Percentiles rank a stretch among this genome's conserved stretches.
Conservation (phyloP, 2,329 filamentous ascomycete genomes). For the Mollisiaceae sp. region DNA sequence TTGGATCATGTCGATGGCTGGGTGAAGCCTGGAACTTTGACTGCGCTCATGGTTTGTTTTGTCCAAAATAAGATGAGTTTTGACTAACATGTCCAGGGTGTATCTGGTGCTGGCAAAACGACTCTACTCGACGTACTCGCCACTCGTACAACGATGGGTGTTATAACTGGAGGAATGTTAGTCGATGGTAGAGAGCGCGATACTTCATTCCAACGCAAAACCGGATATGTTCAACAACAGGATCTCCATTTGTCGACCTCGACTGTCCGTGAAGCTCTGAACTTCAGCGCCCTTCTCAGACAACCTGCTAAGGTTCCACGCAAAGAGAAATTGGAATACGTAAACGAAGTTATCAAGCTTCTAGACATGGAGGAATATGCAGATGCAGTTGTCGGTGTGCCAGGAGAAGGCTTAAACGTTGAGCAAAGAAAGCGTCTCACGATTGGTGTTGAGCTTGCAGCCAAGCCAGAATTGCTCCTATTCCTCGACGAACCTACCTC, state of each 20-base stretch:
- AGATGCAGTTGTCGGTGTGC: constrained; percentile 88
- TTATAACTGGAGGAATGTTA: constrained; percentile 83
- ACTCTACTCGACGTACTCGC: constrained; percentile 84
- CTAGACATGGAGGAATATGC: constrained; percentile 91
- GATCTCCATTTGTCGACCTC: constrained; percentile 85
- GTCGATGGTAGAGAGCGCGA: constrained; percentile 64
- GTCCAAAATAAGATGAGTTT: not conserved
- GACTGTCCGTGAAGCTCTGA: constrained; percentile 86
- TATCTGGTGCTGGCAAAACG: constrained; percentile 76
- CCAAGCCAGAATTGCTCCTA: constrained; percentile 84
- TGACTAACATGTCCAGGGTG: constrained; percentile 26
- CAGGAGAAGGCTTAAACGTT: constrained; percentile 68
- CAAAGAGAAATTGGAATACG: constrained; percentile 83
- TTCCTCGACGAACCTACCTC: constrained; percentile 95
- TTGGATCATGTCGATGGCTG: constrained; percentile 72
- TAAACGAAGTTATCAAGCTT: constrained; percentile 88
- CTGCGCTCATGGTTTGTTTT: constrained; percentile 62
- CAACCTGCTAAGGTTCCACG: constrained; percentile 75
- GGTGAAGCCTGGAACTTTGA: constrained; percentile 73
- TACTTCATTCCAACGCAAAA: constrained; percentile 84
- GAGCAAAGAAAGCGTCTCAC: constrained; percentile 79
- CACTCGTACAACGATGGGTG: constrained; percentile 81
- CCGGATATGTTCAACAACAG: constrained; percentile 90
- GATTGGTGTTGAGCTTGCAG: constrained; percentile 91
- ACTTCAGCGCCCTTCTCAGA: constrained; percentile 85